Conservation (phyloP, 495 filamentous ascomycete genomes). For the Pyronema omphalodes region DNA sequence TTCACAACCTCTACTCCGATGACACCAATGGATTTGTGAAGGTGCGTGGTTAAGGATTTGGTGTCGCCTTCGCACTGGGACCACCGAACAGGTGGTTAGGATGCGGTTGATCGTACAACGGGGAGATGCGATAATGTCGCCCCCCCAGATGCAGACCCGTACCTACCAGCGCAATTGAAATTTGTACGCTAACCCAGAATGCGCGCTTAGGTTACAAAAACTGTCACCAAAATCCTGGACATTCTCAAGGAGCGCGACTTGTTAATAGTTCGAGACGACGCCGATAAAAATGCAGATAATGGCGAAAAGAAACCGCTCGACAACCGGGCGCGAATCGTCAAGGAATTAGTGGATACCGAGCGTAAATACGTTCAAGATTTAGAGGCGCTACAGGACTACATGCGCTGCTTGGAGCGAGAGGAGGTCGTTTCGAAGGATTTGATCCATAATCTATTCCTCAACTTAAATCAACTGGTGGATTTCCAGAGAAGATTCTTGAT, state of each 20-base stretch:
- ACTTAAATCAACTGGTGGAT: conserved; percentile 82
- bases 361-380: conserved; percentile 97
- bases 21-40: conserved; percentile 97
- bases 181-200: not conserved
- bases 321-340: conserved; percentile 69
- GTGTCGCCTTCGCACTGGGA: not conserved
- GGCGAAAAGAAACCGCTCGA: conserved; percentile 42
- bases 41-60: conserved; percentile 30
- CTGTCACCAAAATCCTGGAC: conserved; percentile 79
- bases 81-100: not conserved
- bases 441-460: conserved; percentile 89
- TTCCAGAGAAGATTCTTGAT: conserved; percentile 91
- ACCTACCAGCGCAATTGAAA: not conserved
- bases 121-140: not conserved
- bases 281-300: conserved; percentile 29
- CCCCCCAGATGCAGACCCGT: not conserved
- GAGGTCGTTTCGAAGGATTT: conserved; percentile 75
- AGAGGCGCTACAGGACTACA: conserved; percentile 81
- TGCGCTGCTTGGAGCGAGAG: conserved; percentile 72
- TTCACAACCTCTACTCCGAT: conserved; percentile 76
- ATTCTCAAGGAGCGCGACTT: conserved; percentile 56
- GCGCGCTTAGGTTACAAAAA: conserved; percentile 43
- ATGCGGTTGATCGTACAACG: not conserved
- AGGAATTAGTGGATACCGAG: conserved; percentile 82
- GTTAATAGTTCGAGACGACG: conserved; percentile 37